These are phyloP conservation scores for Candida freyschussii DNA, from an alignment of 1,139 yeast genomes.

Conservation along the genomic window DNA sequence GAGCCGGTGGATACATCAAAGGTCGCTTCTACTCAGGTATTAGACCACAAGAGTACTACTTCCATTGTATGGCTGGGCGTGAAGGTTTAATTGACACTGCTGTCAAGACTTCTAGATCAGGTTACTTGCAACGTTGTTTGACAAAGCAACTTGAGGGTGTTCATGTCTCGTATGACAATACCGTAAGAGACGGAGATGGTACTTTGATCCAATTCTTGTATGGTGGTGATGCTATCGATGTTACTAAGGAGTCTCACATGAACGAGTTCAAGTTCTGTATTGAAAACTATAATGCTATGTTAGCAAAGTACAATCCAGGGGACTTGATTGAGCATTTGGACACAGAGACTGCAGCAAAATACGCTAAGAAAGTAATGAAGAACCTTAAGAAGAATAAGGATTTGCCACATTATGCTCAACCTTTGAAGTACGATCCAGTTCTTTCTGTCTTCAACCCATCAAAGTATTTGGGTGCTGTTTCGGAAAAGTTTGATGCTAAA, in stretches of 20 bases:
- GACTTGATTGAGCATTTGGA: slow-evolving; percentile 70
- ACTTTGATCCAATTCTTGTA: slow-evolving; percentile 89
- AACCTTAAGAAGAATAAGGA: slow-evolving; percentile 60
- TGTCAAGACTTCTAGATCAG: slow-evolving; percentile 97
- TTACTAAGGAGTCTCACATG: slow-evolving; percentile 92
- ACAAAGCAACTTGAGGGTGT: slow-evolving; percentile 98
- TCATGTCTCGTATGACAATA: slow-evolving; percentile 87
- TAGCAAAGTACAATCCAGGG: slow-evolving; percentile 84
- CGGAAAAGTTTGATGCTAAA: slow-evolving; percentile 81
- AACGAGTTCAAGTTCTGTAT: slow-evolving; percentile 89
- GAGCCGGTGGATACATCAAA: slow-evolving; percentile 98
- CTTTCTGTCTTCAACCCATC: slow-evolving; percentile 82
- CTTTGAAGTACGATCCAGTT: slow-evolving; percentile 80
- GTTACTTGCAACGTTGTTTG: slow-evolving; percentile 97
- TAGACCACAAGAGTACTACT: slow-evolving; percentile 98
- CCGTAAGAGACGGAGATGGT: slow-evolving; percentile 96
- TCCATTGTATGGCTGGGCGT: slow-evolving; percentile 99
- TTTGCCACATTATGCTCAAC: too few species aligned
- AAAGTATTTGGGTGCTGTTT: slow-evolving; percentile 86
- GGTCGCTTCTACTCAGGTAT: slow-evolving; percentile 98
- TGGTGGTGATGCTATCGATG: slow-evolving; percentile 97
- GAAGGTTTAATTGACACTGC: slow-evolving; percentile 99
- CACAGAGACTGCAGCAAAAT: slow-evolving; percentile 73
- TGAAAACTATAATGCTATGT: slow-evolving; percentile 82
- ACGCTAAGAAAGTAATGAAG: slow-evolving; percentile 80